Evolutionary conservation across 1,139 yeast genomes (phyloP).

Genomic region (Suhomyces bribrorum): DNA sequence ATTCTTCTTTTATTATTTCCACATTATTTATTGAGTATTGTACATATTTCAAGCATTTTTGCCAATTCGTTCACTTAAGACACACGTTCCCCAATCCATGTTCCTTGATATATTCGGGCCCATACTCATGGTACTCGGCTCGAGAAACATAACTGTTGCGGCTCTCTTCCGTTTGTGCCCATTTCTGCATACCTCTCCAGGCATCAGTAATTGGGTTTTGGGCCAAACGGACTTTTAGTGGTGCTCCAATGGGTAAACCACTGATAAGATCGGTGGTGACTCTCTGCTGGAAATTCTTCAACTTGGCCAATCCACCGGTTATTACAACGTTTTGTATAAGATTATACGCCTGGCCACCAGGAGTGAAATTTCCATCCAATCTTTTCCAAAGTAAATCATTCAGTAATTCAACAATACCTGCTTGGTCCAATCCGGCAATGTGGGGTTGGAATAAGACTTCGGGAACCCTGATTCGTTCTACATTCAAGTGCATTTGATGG

Average conservation of each 20-base stretch:
- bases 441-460: slow-evolving; percentile 93
- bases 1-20: too few relatives aligned
- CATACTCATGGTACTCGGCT: slow-evolving; percentile 83
- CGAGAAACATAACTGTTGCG: slow-evolving; percentile 56
- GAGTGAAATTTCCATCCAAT: slow-evolving; percentile 51
- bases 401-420: slow-evolving; percentile 79
- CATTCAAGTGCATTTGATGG: slow-evolving; percentile 86
- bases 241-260: slow-evolving; percentile 69
- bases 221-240: slow-evolving; percentile 64
- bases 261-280: slow-evolving; percentile 64
- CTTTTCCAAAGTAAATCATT: slow-evolving; percentile 67
- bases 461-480: slow-evolving; percentile 89
- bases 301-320: slow-evolving; percentile 80
- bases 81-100: slow-evolving; percentile 75
- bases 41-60: too few relatives aligned
- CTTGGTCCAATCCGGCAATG: slow-evolving; percentile 94
- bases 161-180: slow-evolving; percentile 58
- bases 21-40: too few relatives aligned
- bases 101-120: slow-evolving; percentile 86
- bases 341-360: slow-evolving; percentile 55
- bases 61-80: slow-evolving; percentile 20
- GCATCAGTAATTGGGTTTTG: slow-evolving; percentile 73
- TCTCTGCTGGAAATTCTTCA: slow-evolving; percentile 68
- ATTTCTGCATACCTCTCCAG: slow-evolving; percentile 92
- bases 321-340: slow-evolving; percentile 67